Percentiles rank a stretch among this genome's conserved stretches.
Evolutionary conservation across 2,329 filamentous ascomycete species (phyloP).

Genomic region (Samsoniella hepiali): DNA sequence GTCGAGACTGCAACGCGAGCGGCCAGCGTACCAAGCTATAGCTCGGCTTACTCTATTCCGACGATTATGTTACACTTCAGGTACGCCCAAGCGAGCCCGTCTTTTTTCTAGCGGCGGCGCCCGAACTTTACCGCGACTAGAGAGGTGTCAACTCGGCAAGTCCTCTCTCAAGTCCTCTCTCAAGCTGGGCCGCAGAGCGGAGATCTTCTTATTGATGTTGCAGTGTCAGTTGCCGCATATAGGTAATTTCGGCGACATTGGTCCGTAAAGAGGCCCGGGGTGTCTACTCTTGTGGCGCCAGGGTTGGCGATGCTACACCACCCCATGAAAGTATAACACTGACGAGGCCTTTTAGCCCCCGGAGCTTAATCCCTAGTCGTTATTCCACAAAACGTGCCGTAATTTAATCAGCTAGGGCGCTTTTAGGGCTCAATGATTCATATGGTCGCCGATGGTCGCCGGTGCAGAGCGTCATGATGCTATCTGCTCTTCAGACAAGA

Average conservation of each 20-base stretch:
- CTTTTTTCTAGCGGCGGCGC: not conserved
- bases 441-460: too few relatives aligned
- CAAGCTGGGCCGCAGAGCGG: too few relatives aligned
- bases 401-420: too few relatives aligned
- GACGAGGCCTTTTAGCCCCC: not conserved
- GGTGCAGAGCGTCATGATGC: too few relatives aligned
- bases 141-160: not conserved
- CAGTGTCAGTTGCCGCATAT: not conserved
- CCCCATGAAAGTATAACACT: not conserved
- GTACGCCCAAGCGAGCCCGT: not conserved
- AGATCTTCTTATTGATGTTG: not conserved
- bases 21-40: not conserved
- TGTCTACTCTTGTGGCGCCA: not conserved
- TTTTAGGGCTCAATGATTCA: too few relatives aligned
- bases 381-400: not conserved
- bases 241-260: not conserved
- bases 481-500: not conserved
- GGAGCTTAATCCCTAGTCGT: not conserved
- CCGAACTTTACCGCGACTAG: not conserved
- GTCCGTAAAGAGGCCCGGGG: not conserved
- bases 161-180: too few relatives aligned
- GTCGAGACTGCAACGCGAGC: not conserved
- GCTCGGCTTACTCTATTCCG: not conserved
- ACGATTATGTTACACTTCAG: not conserved
- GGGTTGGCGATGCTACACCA: not conserved